phyloP scores from a whole-genome alignment of 345 rosid species.

The Erodium maritimum region DNA sequence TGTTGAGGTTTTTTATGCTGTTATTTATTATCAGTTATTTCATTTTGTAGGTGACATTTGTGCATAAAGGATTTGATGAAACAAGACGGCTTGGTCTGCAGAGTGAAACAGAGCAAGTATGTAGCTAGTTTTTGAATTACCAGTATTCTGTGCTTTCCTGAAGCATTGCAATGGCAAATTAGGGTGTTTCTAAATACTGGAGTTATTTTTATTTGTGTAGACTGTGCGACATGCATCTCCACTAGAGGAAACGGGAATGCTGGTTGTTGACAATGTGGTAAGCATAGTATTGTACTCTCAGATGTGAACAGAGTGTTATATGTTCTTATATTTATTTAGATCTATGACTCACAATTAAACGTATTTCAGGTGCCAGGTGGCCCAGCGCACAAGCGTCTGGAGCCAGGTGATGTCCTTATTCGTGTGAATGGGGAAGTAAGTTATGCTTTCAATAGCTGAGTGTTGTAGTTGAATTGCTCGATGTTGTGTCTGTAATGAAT shows the following conservation, averaged over 20 bases:
- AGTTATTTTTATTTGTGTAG: conserved; percentile 30
- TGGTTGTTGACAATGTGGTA: conserved; percentile 88
- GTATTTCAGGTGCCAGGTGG: conserved; percentile 83
- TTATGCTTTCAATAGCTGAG: conserved; percentile 2
- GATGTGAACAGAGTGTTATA: background rate
- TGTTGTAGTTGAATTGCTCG: no score
- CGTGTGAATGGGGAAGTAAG: conserved; percentile 80
- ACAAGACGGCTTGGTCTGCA: conserved; percentile 87
- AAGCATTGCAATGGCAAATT: background rate
- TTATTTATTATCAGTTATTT: background rate
- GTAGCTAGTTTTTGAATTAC: background rate
- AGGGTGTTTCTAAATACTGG: conserved; percentile 8
- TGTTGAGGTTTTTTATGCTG: no score
- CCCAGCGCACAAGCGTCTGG: conserved; percentile 71
- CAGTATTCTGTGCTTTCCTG: conserved; percentile 1
- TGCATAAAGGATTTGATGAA: conserved; percentile 96
- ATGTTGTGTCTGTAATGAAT: no score
- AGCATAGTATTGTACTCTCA: conserved; percentile 10
- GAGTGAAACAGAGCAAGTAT: conserved; percentile 83
- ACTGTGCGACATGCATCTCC: conserved; percentile 73
- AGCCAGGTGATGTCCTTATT: conserved; percentile 93
- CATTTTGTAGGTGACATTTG: conserved; percentile 51
- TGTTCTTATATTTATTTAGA: no score
- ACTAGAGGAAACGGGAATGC: conserved; percentile 85
- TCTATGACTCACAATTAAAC: background rate